phyloP scores from a whole-genome alignment of 73 alveolate genomes.

The Tetrahymena elliotti region DNA sequence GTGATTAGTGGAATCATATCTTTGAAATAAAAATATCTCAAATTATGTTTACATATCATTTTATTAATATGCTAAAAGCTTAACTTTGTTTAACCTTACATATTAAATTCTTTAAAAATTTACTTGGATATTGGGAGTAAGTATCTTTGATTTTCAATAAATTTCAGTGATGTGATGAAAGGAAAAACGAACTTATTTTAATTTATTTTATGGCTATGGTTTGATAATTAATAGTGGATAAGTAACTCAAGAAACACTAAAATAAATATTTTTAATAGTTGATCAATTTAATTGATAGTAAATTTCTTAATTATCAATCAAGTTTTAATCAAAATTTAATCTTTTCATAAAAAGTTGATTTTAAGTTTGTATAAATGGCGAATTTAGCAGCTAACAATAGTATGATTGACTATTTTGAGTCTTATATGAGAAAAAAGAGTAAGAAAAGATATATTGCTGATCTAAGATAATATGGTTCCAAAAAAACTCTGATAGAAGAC shows the following conservation, averaged over 20 bases:
- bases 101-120: no score
- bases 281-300: neutral
- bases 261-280: neutral
- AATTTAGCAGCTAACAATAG: neutral
- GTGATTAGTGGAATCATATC: no score
- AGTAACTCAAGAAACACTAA: neutral
- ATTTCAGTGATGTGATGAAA: neutral
- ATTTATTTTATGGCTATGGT: neutral
- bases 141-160: neutral
- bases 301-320: no score
- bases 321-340: neutral
- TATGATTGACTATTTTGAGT: neutral
- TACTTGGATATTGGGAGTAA: neutral
- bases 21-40: no score
- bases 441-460: neutral
- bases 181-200: neutral
- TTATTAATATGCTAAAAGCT: no score
- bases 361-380: neutral
- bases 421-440: neutral
- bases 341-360: neutral
- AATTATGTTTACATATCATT: no score
- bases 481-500: neutral
- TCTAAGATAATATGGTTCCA: neutral
- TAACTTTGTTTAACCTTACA: no score
- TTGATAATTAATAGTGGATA: neutral